Base-by-base conservation (phyloP, 2,329 filamentous ascomycete genomes). In the Juglanconis oblonga region DNA sequence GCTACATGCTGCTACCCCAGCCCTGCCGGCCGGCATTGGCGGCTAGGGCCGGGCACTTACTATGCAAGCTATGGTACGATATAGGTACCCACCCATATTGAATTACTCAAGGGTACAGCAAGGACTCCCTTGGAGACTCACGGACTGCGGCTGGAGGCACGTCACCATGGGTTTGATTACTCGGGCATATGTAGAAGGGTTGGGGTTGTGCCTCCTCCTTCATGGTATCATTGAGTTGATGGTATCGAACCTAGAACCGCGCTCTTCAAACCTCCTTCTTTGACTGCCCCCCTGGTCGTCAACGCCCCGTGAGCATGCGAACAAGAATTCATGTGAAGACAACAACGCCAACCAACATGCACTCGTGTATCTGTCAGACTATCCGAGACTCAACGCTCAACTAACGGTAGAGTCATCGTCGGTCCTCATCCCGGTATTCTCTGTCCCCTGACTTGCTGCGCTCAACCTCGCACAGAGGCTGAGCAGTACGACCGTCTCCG, bases 401-500 rank as follows among this genome's bases (percentile, higher is more conserved):
- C 55, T 36, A 10, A 63, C 50, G 9, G 58, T 63, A 17, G 61
- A 61, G 62, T 87, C 84, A 51, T 87, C 85, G 61, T 88, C 85
- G n/a, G 78, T 76, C 57, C 82, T 78, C 60, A 86, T 67, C 3
- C 85, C 85, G 9, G 83, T 81, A 68, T 82, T 87, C 69, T 87
- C 84, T 0, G 85, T 87, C 24, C 90, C 90, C 71, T 93, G 90
- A 62, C 90, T 92, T 11, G 90, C 91, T 61, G 89, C 91, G 68
- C 89, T 93, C 69, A 96, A 72, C 62, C 92, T 78, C 11, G 92
- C 92, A 71, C 92, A 96, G 14, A 99, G 79, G 65, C 93, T 94
- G 64, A 98, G 77, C 65, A 99, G 81, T 17, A 97, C 95, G 3
- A 97, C 94, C 44, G 95, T 98, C 78, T 99, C 95, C 0, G 95